Evolutionary conservation across 1,284 basidiomycete species (phyloP).

Genomic region (Polyporus tsugae): DNA sequence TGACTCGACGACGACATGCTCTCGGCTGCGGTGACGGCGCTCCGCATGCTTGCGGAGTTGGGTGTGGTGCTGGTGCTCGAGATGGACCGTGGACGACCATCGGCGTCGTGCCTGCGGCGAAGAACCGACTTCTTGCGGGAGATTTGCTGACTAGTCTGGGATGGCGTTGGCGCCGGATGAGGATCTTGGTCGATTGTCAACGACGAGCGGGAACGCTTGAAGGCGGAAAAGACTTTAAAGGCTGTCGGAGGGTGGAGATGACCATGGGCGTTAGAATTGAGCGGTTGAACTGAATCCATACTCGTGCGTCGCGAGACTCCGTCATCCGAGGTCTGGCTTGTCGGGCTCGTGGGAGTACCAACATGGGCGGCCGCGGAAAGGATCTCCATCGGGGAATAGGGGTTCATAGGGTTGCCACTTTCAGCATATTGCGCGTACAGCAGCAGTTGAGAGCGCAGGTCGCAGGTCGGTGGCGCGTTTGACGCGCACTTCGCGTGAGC

Average conservation of each 20-base stretch:
- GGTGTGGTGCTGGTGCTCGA: conserved; percentile 41
- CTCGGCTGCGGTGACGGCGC: conserved; percentile 44
- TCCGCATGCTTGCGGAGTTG: conserved; percentile 46
- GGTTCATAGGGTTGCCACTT: conserved; percentile 60
- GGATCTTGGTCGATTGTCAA: conserved; percentile 41
- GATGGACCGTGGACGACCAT: conserved; percentile 41
- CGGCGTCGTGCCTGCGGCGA: conserved; percentile 35
- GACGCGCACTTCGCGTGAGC: conserved; percentile 83
- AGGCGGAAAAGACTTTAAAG: conserved; percentile 69
- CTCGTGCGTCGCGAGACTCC: conserved; percentile 56
- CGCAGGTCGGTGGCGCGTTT: conserved; percentile 83
- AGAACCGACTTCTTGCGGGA: conserved; percentile 45
- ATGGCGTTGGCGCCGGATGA: conserved; percentile 31
- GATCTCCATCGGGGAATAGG: conserved; percentile 61
- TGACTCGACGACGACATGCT: conserved; percentile 42
- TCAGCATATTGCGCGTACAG: conserved; percentile 78
- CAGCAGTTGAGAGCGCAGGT: conserved; percentile 80
- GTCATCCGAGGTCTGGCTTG: conserved; percentile 62
- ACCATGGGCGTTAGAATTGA: conserved; percentile 32
- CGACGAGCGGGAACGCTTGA: conserved; percentile 67
- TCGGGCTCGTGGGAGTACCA: conserved; percentile 48
- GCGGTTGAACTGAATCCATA: conserved; percentile 49
- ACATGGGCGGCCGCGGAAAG: conserved; percentile 49
- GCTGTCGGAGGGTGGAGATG: conserved; percentile 57
- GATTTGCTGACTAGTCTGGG: conserved; percentile 31